Conservation (phyloP, 768 basidiomycete genomes). For the Panaeolus cyanescens region DNA sequence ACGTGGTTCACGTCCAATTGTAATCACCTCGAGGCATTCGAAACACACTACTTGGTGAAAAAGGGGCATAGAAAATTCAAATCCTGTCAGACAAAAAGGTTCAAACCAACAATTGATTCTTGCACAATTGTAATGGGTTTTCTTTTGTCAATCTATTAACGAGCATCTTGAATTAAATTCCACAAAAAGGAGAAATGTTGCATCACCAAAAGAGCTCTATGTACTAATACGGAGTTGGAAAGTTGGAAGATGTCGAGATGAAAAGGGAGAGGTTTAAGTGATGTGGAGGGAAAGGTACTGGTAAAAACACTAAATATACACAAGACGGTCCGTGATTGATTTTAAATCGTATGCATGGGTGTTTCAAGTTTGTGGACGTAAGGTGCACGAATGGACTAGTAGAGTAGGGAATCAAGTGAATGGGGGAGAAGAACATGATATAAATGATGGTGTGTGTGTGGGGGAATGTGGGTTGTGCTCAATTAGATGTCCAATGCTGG, state of each 20-base stretch:
- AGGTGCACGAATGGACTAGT: conserved; percentile 2
- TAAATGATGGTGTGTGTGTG: conserved; percentile 15
- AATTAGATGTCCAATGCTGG: conserved; percentile 24
- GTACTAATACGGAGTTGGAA: too few relatives aligned
- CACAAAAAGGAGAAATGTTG: too few relatives aligned
- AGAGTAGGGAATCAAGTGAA: conserved; percentile 11
- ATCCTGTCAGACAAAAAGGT: too few relatives aligned
- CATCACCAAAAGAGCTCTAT: too few relatives aligned
- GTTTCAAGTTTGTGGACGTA: conserved; percentile 1
- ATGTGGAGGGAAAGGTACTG: neutral
- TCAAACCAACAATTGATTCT: too few relatives aligned
- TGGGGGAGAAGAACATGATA: conserved; percentile 19
- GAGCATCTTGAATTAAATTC: too few relatives aligned
- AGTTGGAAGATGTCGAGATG: neutral
- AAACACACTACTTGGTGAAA: too few relatives aligned
- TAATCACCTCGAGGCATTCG: neutral
- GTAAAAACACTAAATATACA: neutral
- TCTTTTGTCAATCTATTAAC: too few relatives aligned
- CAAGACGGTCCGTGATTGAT: neutral
- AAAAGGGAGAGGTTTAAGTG: neutral
- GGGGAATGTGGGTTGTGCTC: conserved; percentile 23
- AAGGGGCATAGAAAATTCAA: too few relatives aligned
- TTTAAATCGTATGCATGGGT: neutral
- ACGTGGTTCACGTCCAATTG: too few relatives aligned
- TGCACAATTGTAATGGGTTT: too few relatives aligned